Conservation (phyloP, 768 basidiomycete species). For the Phylloporus sp. region DNA sequence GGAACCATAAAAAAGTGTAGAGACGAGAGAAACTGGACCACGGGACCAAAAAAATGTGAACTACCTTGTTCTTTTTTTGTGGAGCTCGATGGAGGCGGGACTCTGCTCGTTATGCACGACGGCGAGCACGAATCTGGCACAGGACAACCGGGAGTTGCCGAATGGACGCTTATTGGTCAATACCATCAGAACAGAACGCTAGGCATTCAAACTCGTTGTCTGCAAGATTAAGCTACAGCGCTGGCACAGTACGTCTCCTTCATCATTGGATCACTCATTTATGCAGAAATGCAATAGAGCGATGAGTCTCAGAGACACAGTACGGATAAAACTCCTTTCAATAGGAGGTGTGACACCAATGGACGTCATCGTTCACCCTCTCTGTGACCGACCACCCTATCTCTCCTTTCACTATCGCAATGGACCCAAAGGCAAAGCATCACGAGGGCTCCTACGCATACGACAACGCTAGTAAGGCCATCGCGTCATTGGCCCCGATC, state of each 20-base stretch:
- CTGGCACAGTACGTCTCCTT: not conserved
- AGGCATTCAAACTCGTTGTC: not conserved
- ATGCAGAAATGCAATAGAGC: not conserved
- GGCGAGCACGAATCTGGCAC: slow-evolving; percentile 23
- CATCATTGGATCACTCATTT: not conserved
- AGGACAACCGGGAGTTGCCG: slow-evolving; percentile 28
- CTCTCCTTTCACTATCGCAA: slow-evolving; percentile 3
- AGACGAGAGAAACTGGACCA: not conserved
- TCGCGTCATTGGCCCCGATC: slow-evolving; percentile 36
- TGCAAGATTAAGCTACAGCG: not conserved
- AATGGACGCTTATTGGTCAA: slow-evolving; percentile 2
- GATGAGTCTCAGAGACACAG: not conserved
- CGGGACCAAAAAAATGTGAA: not conserved
- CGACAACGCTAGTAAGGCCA: slow-evolving; percentile 22
- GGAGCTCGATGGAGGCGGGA: slow-evolving; percentile 10
- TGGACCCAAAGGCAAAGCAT: slow-evolving; percentile 29
- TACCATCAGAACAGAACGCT: not conserved
- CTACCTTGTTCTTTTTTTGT: slow-evolving; percentile 22
- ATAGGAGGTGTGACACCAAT: slow-evolving; percentile 8
- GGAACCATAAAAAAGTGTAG: not conserved
- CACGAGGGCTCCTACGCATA: slow-evolving; percentile 21
- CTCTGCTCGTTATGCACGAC: slow-evolving; percentile 34
- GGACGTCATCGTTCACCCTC: not conserved
- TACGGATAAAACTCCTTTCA: not conserved
- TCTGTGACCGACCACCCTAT: not conserved